Evolutionary conservation across 768 basidiomycete genomes (phyloP).

Genomic region (Podaxis carcinomalis): DNA sequence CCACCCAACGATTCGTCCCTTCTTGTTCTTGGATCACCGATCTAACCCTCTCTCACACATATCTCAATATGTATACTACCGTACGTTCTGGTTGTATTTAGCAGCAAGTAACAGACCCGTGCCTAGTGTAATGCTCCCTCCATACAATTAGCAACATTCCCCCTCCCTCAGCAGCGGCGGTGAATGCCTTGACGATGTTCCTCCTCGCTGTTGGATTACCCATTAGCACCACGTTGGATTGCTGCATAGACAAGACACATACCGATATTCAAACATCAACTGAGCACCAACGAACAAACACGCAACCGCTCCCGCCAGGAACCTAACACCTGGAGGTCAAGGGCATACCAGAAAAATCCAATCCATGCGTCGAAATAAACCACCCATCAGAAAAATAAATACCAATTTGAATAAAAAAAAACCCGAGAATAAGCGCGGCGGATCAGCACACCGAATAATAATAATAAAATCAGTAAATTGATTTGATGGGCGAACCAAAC

Average conservation of each 20-base stretch:
- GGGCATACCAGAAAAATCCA: not conserved
- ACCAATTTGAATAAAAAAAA: not conserved
- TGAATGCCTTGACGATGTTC: slow-evolving; percentile 36
- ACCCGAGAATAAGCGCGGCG: not conserved
- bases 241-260: slow-evolving; percentile 21
- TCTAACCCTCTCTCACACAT: not conserved
- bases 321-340: slow-evolving; percentile 50
- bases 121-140: slow-evolving; percentile 3
- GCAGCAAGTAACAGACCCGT: not conserved
- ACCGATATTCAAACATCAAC: slow-evolving; percentile 96
- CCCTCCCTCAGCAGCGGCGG: slow-evolving; percentile 36
- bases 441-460: not conserved
- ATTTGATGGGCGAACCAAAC: not conserved
- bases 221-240: not conserved
- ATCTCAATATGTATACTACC: not conserved
- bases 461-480: not conserved
- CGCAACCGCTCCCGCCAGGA: slow-evolving; percentile 52
- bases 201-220: slow-evolving; percentile 10
- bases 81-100: not conserved
- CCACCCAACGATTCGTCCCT: not conserved
- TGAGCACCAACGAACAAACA: slow-evolving; percentile 82
- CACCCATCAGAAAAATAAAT: not conserved
- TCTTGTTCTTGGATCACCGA: not conserved
- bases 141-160: not conserved
- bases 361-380: not conserved